Conservation (phyloP, 2,329 filamentous ascomycete genomes). For the Neonectria neomacrospora region DNA sequence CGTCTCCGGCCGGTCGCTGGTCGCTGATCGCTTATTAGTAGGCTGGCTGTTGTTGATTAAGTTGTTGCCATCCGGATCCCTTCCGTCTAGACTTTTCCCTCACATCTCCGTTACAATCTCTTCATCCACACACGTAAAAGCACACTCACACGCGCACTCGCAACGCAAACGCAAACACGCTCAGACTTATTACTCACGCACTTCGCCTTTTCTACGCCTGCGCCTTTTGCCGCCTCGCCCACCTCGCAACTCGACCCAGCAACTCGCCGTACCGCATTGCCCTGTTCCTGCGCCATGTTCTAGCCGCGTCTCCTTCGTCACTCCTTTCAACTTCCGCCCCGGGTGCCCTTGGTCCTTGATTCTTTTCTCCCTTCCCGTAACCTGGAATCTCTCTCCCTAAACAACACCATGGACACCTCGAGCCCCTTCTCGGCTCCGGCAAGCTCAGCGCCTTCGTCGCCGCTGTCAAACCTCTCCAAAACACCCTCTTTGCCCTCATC, state of each 20-base stretch:
- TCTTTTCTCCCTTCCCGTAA: slow-evolving; percentile 19
- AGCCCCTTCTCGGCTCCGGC: slow-evolving; percentile 49
- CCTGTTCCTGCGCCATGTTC: slow-evolving; percentile 22
- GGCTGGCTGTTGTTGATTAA: slow-evolving; percentile 4
- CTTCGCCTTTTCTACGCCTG: background rate
- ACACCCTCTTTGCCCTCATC: slow-evolving; percentile 64
- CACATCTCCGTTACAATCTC: slow-evolving; percentile 26
- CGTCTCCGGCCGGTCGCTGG: background rate
- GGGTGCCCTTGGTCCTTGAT: slow-evolving; percentile 25
- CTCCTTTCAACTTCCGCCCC: slow-evolving; percentile 22
- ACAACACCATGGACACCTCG: slow-evolving; percentile 42
- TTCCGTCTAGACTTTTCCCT: slow-evolving; percentile 19
- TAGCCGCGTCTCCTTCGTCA: slow-evolving; percentile 20
- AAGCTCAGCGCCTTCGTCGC: slow-evolving; percentile 60
- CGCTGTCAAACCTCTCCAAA: slow-evolving; percentile 64
- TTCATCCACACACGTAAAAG: background rate
- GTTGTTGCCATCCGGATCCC: slow-evolving; percentile 2
- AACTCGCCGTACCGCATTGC: background rate
- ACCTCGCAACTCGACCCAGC: slow-evolving; percentile 4
- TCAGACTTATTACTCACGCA: background rate
- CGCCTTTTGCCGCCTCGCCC: slow-evolving; percentile 12
- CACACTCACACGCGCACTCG: background rate
- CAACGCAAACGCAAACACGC: background rate
- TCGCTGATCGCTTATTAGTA: background rate
- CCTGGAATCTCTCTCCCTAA: slow-evolving; percentile 25